These are phyloP conservation scores for Lactarius hatsudake DNA, from an alignment of 768 basidiomycete genomes.

Conservation along the genomic window DNA sequence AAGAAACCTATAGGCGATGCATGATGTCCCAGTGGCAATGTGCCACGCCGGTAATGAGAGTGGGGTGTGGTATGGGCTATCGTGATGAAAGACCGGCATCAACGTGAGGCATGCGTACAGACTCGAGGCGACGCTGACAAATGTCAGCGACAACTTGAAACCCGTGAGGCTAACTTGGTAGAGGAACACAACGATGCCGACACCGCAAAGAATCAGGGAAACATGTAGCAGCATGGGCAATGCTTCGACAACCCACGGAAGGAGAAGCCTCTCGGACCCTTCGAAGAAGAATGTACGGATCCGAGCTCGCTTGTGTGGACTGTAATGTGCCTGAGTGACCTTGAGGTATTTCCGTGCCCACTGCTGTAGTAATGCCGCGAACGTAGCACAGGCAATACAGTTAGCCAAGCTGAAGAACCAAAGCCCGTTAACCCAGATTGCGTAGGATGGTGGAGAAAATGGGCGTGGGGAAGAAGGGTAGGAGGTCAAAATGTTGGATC, in stretches of 20 bases:
- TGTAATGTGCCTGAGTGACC: not conserved
- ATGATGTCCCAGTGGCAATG: not conserved
- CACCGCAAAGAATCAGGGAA: constrained; percentile 14
- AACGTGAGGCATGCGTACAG: not conserved
- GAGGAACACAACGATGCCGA: constrained; percentile 9
- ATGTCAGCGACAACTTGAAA: not conserved
- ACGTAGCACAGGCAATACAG: not conserved
- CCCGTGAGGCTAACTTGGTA: not conserved
- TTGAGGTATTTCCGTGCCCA: not conserved
- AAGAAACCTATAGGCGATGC: not conserved
- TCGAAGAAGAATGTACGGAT: not conserved
- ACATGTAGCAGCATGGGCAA: constrained; percentile 12
- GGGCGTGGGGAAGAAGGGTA: not conserved
- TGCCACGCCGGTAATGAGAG: not conserved
- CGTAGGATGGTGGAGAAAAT: not conserved
- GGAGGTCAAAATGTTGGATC: not conserved
- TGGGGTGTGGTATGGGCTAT: not conserved
- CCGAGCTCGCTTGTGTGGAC: constrained; percentile 2
- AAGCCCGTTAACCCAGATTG: not conserved
- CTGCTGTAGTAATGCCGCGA: not conserved
- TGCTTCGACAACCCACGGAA: not conserved
- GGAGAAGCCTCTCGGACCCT: not conserved
- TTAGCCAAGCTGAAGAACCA: constrained; percentile 5
- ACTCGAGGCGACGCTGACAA: not conserved
- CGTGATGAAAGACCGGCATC: no score